A percentile compares a stretch with the other conserved stretches of the same genome.
Evolutionary conservation across 2,329 filamentous ascomycete genomes (phyloP).

Genomic region (Fusarium poae): DNA sequence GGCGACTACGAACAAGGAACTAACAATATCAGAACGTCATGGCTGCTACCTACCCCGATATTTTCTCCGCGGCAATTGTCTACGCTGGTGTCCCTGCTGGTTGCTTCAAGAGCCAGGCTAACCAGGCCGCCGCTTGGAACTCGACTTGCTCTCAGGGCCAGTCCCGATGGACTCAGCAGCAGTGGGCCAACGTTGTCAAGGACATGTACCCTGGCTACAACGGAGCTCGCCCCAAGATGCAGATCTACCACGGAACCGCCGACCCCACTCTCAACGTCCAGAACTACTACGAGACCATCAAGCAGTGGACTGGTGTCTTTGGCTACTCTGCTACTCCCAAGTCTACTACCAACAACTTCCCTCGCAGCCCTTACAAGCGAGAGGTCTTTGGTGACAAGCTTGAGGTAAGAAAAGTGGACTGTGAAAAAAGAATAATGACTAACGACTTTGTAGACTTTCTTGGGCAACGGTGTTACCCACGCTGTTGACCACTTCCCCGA

Average conservation of each 20-base stretch:
- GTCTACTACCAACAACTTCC: conserved; percentile 18
- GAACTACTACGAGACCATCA: conserved; percentile 25
- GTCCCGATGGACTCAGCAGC: conserved; percentile 1
- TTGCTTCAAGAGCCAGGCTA: conserved; percentile 15
- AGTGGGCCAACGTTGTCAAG: conserved; percentile 28
- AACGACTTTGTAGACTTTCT: neutral
- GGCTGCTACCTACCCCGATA: conserved; percentile 13
- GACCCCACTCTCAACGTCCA: conserved; percentile 21
- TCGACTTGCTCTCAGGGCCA: conserved; percentile 19
- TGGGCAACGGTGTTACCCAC: conserved; percentile 5
- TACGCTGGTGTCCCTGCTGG: conserved; percentile 23
- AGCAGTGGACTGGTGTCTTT: conserved; percentile 27
- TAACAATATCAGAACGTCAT: conserved; percentile 14
- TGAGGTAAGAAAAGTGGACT: neutral
- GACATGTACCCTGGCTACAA: conserved; percentile 30
- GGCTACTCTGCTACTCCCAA: conserved; percentile 17
- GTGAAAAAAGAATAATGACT: fast-evolving
- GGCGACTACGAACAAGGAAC: fast-evolving
- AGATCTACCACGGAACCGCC: conserved; percentile 19
- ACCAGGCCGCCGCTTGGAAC: conserved; percentile 22
- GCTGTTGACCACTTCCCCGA: conserved; percentile 20
- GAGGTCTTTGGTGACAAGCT: conserved; percentile 25
- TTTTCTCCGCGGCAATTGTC: conserved; percentile 20
- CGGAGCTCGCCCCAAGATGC: conserved; percentile 17
- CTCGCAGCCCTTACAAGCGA: conserved; percentile 19